Percentiles rank a stretch among this genome's conserved stretches.
phyloP scores from a whole-genome alignment of 2,329 filamentous ascomycete species.

The Aspergillus oerlinghausenensis region DNA sequence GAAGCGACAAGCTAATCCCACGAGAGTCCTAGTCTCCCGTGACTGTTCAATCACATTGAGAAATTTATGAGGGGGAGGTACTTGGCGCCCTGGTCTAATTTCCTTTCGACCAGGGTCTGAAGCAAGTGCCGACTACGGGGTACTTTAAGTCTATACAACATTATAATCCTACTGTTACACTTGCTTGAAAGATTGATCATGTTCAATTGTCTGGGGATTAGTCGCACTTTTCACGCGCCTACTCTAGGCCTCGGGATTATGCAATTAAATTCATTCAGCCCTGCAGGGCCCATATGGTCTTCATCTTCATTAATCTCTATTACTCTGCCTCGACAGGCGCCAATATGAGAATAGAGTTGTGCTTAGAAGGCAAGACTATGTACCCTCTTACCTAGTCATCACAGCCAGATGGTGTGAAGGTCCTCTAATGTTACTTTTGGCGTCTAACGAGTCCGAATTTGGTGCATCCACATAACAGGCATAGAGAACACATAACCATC shows the following conservation, averaged over 20 bases:
- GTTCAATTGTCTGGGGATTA: neutral
- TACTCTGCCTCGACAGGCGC: no score
- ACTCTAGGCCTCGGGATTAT: no score
- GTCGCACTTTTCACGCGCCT: neutral
- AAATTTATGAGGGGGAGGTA: neutral
- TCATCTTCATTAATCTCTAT: neutral
- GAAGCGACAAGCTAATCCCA: neutral
- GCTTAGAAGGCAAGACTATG: no score
- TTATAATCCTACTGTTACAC: slow-evolving; percentile 5
- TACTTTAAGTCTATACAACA: neutral
- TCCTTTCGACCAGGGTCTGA: neutral
- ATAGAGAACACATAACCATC: no score
- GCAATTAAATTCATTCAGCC: no score
- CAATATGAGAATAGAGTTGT: no score
- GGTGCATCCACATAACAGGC: no score
- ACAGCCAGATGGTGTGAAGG: no score
- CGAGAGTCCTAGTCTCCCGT: neutral
- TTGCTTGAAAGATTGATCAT: neutral
- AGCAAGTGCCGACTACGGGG: neutral
- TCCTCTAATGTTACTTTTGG: no score
- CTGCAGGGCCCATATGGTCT: no score
- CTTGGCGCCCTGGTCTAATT: slow-evolving; percentile 3
- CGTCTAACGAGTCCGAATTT: no score
- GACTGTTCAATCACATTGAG: neutral
- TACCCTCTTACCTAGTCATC: no score